phyloP scores from a whole-genome alignment of 23 red algal genomes.

The Gracilaria gracilis region DNA sequence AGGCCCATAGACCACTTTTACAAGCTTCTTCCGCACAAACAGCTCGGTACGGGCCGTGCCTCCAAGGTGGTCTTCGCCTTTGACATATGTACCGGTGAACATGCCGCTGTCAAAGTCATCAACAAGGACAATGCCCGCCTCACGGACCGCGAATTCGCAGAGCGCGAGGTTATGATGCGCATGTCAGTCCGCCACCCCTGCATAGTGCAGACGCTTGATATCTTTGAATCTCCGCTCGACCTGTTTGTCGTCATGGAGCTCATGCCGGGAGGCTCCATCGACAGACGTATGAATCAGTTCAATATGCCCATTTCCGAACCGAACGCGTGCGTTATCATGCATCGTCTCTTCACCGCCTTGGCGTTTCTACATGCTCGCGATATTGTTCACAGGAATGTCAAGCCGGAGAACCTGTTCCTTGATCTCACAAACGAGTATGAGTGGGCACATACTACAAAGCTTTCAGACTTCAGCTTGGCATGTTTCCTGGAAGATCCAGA shows the following conservation, averaged over 20 bases:
- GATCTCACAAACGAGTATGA: constrained; percentile 56
- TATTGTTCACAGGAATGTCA: constrained; percentile 88
- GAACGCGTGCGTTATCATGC: constrained; percentile 73
- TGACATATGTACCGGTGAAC: constrained; percentile 62
- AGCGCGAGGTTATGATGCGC: constrained; percentile 69
- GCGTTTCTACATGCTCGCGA: constrained; percentile 68
- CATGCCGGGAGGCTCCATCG: constrained; percentile 80
- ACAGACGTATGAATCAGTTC: constrained; percentile 53
- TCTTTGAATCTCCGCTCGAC: constrained; percentile 80
- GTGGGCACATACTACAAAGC: constrained; percentile 63
- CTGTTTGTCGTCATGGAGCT: constrained; percentile 89
- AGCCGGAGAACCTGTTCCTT: constrained; percentile 79
- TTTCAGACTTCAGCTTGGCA: constrained; percentile 84
- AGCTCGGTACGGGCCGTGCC: constrained; percentile 42
- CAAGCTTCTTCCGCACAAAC: constrained; percentile 49
- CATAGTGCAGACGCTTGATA: constrained; percentile 84
- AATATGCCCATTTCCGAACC: constrained; percentile 42
- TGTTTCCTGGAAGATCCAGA: constrained; percentile 64
- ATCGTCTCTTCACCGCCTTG: constrained; percentile 70
- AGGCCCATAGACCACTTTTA: constrained; percentile 43
- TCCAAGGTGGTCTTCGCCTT: constrained; percentile 72
- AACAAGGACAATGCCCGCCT: constrained; percentile 64
- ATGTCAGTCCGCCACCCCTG: constrained; percentile 78
- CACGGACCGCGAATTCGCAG: constrained; percentile 70
- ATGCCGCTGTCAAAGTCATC: constrained; percentile 71